phyloP scores from a whole-genome alignment of 306 rosid species.

The Myrica gale region DNA sequence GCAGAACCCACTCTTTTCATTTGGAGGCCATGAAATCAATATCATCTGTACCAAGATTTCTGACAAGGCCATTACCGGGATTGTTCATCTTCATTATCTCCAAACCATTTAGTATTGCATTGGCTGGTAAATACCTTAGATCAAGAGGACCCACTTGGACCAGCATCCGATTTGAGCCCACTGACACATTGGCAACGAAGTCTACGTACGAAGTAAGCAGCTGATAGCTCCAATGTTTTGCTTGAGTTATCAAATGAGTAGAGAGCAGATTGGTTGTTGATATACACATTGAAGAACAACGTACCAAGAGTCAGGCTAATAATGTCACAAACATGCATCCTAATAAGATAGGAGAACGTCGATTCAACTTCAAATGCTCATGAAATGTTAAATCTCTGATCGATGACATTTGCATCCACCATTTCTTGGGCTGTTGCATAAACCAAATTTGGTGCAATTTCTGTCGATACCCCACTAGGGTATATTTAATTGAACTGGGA shows the following conservation, averaged over 20 bases:
- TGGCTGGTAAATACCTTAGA: slow-evolving; percentile 22
- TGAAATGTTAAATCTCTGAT: slow-evolving; percentile 41
- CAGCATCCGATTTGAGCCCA: slow-evolving; percentile 20
- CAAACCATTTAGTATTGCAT: slow-evolving; percentile 43
- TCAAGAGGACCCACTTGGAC: slow-evolving; percentile 41
- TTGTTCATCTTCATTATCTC: slow-evolving; percentile 41
- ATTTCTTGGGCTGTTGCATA: slow-evolving; percentile 44
- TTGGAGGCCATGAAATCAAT: slow-evolving; percentile 16
- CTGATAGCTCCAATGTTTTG: slow-evolving; percentile 29
- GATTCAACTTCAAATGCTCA: slow-evolving; percentile 36
- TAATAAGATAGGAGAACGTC: slow-evolving; percentile 32
- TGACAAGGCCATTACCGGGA: slow-evolving; percentile 25
- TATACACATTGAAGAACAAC: slow-evolving; percentile 41
- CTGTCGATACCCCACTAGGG: slow-evolving; percentile 29
- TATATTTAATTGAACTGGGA: slow-evolving; percentile 26
- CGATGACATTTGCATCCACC: slow-evolving; percentile 39
- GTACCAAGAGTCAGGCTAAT: slow-evolving; percentile 26
- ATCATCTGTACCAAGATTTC: slow-evolving; percentile 14
- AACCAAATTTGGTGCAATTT: slow-evolving; percentile 39
- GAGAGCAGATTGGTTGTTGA: slow-evolving; percentile 35
- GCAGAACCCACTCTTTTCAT: slow-evolving; percentile 26
- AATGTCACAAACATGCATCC: slow-evolving; percentile 41
- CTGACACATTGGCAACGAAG: slow-evolving; percentile 27
- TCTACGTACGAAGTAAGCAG: slow-evolving; percentile 32
- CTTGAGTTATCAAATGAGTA: slow-evolving; percentile 35